Conservation (phyloP, 805 yeast species). For the Millerozyma miso region DNA sequence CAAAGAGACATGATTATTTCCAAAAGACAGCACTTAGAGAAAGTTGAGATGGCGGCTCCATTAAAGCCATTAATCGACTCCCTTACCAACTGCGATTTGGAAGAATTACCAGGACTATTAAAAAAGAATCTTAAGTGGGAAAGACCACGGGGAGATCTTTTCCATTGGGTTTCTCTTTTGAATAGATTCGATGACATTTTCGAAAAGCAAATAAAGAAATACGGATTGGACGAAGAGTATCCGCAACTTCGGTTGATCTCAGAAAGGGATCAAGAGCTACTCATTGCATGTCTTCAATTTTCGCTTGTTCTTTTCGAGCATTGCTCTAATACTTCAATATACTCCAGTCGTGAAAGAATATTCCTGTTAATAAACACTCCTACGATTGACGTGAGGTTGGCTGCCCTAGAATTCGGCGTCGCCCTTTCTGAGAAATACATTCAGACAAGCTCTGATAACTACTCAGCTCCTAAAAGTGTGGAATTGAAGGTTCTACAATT, state of each 20-base stretch:
- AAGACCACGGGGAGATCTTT: slow-evolving; percentile 63
- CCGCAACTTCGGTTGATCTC: slow-evolving; percentile 46
- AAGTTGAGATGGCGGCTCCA: slow-evolving; percentile 26
- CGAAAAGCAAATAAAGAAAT: slow-evolving; percentile 49
- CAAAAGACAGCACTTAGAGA: slow-evolving; percentile 23
- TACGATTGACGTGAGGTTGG: slow-evolving; percentile 53
- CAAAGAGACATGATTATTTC: slow-evolving; percentile 26
- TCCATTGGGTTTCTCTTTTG: slow-evolving; percentile 72
- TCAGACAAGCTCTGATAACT: slow-evolving; percentile 38
- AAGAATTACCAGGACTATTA: slow-evolving; percentile 39
- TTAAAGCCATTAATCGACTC: slow-evolving; percentile 31
- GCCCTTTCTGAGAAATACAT: slow-evolving; percentile 59
- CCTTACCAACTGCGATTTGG: slow-evolving; percentile 32
- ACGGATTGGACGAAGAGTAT: slow-evolving; percentile 44
- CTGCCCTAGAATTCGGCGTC: slow-evolving; percentile 58
- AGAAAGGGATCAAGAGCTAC: slow-evolving; percentile 41
- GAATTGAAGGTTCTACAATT: slow-evolving; percentile 48
- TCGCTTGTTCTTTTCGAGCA: slow-evolving; percentile 62
- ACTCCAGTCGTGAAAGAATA: slow-evolving; percentile 61
- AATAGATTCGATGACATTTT: slow-evolving; percentile 71
- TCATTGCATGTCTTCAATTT: slow-evolving; percentile 55
- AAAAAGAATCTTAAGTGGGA: slow-evolving; percentile 47
- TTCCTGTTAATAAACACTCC: slow-evolving; percentile 55
- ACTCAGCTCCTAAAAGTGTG: slow-evolving; percentile 39
- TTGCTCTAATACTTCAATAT: slow-evolving; percentile 63